Base-by-base conservation (phyloP, 2,329 filamentous ascomycete genomes). In the Talaromyces sp. region DNA sequence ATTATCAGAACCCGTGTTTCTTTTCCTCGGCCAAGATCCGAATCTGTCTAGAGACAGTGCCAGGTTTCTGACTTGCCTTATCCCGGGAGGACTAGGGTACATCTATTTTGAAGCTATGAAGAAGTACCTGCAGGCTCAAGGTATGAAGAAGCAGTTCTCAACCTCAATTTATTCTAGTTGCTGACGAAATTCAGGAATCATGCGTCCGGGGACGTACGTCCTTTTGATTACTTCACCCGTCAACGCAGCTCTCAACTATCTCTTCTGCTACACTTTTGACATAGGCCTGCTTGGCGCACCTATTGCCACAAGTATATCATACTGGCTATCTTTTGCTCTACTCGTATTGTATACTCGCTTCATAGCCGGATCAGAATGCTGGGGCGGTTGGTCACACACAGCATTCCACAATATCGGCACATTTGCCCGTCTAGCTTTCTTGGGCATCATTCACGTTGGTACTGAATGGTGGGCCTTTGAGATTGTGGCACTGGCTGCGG, bases 391-490 rank as follows among this genome's bases (percentile, higher is more conserved):
- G 75, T 86, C 86, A 7, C 82, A 83, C 3, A 84, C 83, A 57
- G 89, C 89, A 1, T 73, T 90, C n/a, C 80, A 84, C 1, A 90
- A 93, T 70, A 81, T 90, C 16, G 79, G 85, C 16, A 87, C 87
- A 0, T 96, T 96, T 74, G 84, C 90, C 1, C 86, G 87, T 10
- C 86, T 96, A 3, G 91, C 92, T 0, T 77, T 90, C 14, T 81
- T 96, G 0, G 93, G 92, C 0, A 83, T 96, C 49, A 79, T 96
- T 3, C 92, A 96, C 68, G 90, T 96, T 5, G 93, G 91, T 3
- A 95, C 92, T 0, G 93, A 96, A 77, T 96, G 92, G 92, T 96
- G 92, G 92, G 93, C 92, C 0, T 96, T 96, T 71, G 92, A 96
- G 77, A 94, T 96, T 69, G 91, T 96, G 1, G 91, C 92, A 1